Evolutionary conservation across 768 basidiomycete genomes (phyloP).

Genomic region (Boletus vinaceobasis): DNA sequence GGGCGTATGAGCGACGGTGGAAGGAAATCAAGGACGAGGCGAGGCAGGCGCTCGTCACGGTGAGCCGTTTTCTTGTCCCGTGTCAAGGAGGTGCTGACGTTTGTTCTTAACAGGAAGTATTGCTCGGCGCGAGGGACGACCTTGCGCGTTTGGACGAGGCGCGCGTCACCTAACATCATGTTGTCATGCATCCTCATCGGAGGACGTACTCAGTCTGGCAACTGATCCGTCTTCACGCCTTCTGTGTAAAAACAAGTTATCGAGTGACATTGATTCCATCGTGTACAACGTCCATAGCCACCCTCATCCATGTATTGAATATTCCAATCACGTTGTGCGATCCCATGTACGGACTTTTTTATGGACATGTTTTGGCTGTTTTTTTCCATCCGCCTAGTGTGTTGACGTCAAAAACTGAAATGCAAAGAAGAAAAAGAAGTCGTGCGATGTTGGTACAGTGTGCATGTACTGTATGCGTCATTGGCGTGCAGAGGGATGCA

Average conservation of each 20-base stretch:
- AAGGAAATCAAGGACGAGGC: constrained; percentile 70
- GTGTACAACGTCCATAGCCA: not conserved
- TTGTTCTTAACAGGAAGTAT: constrained; percentile 40
- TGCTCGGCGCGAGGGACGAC: constrained; percentile 53
- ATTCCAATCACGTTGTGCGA: not conserved
- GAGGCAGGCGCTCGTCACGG: constrained; percentile 58
- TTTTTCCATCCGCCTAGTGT: not conserved
- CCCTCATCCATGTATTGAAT: not conserved
- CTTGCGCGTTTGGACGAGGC: constrained; percentile 42
- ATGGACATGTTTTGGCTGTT: not conserved
- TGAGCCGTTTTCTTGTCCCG: constrained; percentile 22
- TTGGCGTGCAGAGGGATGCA: not conserved
- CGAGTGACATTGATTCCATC: not conserved
- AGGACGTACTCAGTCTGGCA: not conserved
- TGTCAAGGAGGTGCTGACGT: not conserved
- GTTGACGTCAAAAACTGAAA: not conserved
- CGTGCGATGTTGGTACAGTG: not conserved
- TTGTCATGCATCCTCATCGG: not conserved
- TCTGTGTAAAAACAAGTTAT: not conserved
- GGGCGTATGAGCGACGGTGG: constrained; percentile 62
- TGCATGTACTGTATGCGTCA: not conserved
- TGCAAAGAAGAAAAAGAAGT: not conserved
- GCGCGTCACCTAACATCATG: constrained; percentile 6
- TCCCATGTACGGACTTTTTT: not conserved
- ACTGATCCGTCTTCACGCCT: not conserved